Conservation (phyloP, 768 basidiomycete genomes). For the Leccinum incarnatum region DNA sequence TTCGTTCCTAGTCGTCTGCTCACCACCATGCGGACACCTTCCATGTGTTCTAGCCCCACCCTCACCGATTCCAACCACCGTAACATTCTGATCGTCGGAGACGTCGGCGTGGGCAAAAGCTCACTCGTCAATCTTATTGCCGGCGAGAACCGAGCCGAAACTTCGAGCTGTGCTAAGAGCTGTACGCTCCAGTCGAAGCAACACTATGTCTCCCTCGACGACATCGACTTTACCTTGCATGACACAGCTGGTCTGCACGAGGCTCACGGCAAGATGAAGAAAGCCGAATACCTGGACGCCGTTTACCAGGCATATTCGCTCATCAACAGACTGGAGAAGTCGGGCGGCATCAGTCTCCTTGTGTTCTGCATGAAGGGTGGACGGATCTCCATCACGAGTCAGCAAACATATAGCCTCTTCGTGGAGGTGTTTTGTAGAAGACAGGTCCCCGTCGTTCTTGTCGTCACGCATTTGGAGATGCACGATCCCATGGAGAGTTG, state of each 20-base stretch:
- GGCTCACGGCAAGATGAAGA: constrained; percentile 24
- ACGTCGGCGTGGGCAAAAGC: constrained; percentile 37
- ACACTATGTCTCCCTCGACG: constrained; percentile 21
- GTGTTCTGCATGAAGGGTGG: constrained; percentile 32
- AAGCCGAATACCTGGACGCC: constrained; percentile 24
- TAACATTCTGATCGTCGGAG: constrained; percentile 28
- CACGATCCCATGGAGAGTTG: constrained; percentile 34
- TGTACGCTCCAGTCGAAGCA: constrained; percentile 34
- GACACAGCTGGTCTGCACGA: constrained; percentile 31
- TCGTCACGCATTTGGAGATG: constrained; percentile 37
- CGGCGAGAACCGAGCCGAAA: constrained; percentile 22
- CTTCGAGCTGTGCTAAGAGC: constrained; percentile 32
- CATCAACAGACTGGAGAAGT: constrained; percentile 29
- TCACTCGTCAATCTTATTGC: constrained; percentile 41
- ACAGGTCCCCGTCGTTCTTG: constrained; percentile 30
- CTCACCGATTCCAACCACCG: constrained; percentile 10
- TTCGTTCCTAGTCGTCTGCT: background rate
- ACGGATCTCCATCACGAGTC: constrained; percentile 22
- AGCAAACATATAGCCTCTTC: constrained; percentile 35
- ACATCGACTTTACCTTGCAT: constrained; percentile 20
- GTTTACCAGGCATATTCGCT: constrained; percentile 32
- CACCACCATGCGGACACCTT: constrained; percentile 12
- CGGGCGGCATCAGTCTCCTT: constrained; percentile 28
- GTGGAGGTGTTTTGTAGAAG: constrained; percentile 38
- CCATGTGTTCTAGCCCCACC: constrained; percentile 15